A percentile compares a stretch with the other conserved stretches of the same genome.
These are phyloP conservation scores for Trichophyton benhamiae DNA, from an alignment of 2,329 filamentous ascomycete species.

Conservation along the genomic window DNA sequence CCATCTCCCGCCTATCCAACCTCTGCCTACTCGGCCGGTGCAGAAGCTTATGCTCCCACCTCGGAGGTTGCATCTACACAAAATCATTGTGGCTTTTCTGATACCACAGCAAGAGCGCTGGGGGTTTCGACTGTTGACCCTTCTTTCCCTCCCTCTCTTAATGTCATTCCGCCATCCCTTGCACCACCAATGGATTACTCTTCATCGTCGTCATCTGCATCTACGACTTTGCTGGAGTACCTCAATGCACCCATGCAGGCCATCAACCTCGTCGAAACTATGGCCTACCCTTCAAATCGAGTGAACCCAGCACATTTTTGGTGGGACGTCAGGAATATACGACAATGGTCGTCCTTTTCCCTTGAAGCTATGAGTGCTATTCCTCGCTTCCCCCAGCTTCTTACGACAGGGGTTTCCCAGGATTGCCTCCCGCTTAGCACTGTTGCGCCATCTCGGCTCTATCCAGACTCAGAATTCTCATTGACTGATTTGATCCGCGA, in stretches of 20 bases:
- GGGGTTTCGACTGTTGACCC: neutral
- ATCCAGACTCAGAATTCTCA: slow-evolving; percentile 65
- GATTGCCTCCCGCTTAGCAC: slow-evolving; percentile 27
- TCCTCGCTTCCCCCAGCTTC: slow-evolving; percentile 58
- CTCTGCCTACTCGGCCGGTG: neutral
- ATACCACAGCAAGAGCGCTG: neutral
- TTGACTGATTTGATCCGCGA: slow-evolving; percentile 64
- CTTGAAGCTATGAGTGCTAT: slow-evolving; percentile 58
- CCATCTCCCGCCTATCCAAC: neutral
- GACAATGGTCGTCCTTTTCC: slow-evolving; percentile 71
- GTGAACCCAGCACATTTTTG: slow-evolving; percentile 71
- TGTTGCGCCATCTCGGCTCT: slow-evolving; percentile 40
- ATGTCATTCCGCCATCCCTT: neutral
- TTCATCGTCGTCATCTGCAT: slow-evolving; percentile 8
- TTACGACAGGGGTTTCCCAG: slow-evolving; percentile 52
- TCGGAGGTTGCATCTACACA: slow-evolving; percentile 30
- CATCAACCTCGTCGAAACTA: slow-evolving; percentile 65
- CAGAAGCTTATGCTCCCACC: slow-evolving; percentile 20
- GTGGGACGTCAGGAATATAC: slow-evolving; percentile 87
- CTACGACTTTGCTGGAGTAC: slow-evolving; percentile 64
- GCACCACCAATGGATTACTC: slow-evolving; percentile 2
- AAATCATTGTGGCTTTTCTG: neutral
- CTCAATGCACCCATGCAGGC: slow-evolving; percentile 70
- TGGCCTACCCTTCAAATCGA: slow-evolving; percentile 56
- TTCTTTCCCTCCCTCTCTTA: slow-evolving; percentile 13